A percentile compares a stretch with the other conserved stretches of the same genome.
These are phyloP conservation scores for Blastomyces parvus DNA, from an alignment of 2,329 filamentous ascomycete genomes.

Conservation along the genomic window DNA sequence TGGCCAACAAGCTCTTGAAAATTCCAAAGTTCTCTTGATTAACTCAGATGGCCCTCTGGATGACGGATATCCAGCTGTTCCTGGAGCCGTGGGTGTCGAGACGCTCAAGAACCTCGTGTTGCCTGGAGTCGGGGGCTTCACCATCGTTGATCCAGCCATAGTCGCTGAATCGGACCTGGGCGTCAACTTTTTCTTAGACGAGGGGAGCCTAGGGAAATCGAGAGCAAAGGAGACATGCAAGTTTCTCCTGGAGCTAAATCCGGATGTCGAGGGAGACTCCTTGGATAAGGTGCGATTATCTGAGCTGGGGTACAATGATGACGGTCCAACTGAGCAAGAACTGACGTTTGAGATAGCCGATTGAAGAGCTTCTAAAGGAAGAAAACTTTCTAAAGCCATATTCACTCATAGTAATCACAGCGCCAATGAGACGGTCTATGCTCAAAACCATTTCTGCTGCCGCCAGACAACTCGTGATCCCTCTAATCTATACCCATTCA, in stretches of 20 bases:
- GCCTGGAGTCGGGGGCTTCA: constrained; percentile 83
- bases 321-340: neutral
- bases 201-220: constrained; percentile 62
- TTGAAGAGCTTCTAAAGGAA: constrained; percentile 31
- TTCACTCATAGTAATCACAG: constrained; percentile 53
- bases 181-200: constrained; percentile 93
- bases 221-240: constrained; percentile 70
- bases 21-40: constrained; percentile 80
- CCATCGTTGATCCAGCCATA: constrained; percentile 69
- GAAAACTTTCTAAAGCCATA: constrained; percentile 38
- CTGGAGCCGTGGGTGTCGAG: constrained; percentile 82
- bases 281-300: constrained; percentile 43
- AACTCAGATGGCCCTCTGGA: constrained; percentile 51
- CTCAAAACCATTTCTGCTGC: constrained; percentile 44
- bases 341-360: constrained; percentile 22
- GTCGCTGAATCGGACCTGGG: constrained; percentile 81
- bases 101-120: constrained; percentile 95
- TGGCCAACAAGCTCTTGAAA: constrained; percentile 81
- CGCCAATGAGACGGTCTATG: constrained; percentile 47
- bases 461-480: constrained; percentile 51
- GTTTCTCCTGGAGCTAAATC: constrained; percentile 78
- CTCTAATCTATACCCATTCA: constrained; percentile 76
- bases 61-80: constrained; percentile 39
- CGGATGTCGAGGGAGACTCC: constrained; percentile 74
- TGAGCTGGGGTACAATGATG: too few species aligned